Evolutionary conservation across 495 filamentous ascomycete species (phyloP).

Genomic region (Endocarpon pusillum): DNA sequence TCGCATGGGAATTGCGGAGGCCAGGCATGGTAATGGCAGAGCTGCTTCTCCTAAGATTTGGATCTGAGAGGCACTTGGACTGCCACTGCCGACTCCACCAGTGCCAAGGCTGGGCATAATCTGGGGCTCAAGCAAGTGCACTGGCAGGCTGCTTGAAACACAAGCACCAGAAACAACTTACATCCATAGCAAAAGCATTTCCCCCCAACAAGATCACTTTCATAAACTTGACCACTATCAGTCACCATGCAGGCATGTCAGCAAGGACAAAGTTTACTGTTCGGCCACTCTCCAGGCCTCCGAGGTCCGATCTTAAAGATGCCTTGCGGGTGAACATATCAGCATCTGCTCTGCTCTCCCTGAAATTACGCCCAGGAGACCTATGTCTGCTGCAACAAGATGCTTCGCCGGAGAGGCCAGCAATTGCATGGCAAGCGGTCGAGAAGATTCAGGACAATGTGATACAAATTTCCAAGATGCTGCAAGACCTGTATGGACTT

Average conservation of each 20-base stretch:
- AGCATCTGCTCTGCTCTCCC: slow-evolving; percentile 39
- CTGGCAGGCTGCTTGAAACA: too few relatives aligned
- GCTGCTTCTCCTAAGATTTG: too few relatives aligned
- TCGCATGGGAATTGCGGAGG: too few relatives aligned
- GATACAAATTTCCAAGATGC: slow-evolving; percentile 45
- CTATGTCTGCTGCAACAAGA: slow-evolving; percentile 33
- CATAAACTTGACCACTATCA: neutral
- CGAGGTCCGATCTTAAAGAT: slow-evolving; percentile 35
- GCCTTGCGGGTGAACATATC: slow-evolving; percentile 51
- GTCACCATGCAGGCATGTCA: neutral
- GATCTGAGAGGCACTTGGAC: too few relatives aligned
- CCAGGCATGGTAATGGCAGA: too few relatives aligned
- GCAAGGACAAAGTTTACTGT: slow-evolving; percentile 28
- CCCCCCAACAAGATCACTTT: neutral
- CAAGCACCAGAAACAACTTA: too few relatives aligned
- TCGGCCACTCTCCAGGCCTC: slow-evolving; percentile 34
- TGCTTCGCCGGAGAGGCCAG: slow-evolving; percentile 29
- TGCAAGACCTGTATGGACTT: slow-evolving; percentile 46
- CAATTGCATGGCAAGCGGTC: slow-evolving; percentile 45
- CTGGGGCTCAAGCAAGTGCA: too few relatives aligned
- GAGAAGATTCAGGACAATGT: slow-evolving; percentile 47
- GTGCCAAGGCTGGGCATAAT: too few relatives aligned
- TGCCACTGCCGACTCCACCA: too few relatives aligned
- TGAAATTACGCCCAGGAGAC: slow-evolving; percentile 44
- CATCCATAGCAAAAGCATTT: slow-evolving; percentile 1